A percentile compares a stretch with the other conserved stretches of the same genome.
Evolutionary conservation across 257 asterid species (phyloP).

Genomic region (Solanum paucissectum): DNA sequence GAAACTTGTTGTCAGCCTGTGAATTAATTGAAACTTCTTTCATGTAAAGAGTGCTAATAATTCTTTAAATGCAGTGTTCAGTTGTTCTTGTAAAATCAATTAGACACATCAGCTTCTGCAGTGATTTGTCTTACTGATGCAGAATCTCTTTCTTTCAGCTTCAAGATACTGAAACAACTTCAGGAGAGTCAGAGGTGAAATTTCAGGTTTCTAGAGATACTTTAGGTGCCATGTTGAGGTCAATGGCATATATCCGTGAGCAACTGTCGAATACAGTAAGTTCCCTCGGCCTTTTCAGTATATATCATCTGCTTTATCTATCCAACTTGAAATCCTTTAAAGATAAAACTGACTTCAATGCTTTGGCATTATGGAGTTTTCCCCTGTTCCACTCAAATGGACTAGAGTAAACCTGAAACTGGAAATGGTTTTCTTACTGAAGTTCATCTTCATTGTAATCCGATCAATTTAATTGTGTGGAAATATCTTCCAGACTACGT

Average conservation of each 20-base stretch:
- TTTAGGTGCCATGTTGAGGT: constrained; percentile 63
- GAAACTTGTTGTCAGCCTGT: not conserved
- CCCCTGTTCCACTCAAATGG: not conserved
- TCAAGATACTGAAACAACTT: constrained; percentile 62
- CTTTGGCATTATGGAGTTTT: not conserved
- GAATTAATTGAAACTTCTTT: not conserved
- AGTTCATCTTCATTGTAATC: not conserved
- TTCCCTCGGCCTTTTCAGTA: constrained; percentile 37
- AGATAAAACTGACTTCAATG: not conserved
- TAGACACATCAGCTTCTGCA: not conserved
- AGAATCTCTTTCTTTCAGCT: constrained; percentile 41
- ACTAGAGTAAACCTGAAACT: not conserved
- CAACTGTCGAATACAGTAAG: constrained; percentile 26
- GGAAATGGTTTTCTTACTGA: not conserved
- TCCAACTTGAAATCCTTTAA: not conserved
- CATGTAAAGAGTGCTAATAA: not conserved
- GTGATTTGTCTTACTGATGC: not conserved
- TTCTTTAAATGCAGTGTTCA: not conserved
- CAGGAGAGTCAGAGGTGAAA: constrained; percentile 72
- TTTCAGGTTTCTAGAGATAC: constrained; percentile 81
- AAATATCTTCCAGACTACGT: not conserved
- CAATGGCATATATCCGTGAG: constrained; percentile 68
- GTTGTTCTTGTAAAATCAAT: not conserved
- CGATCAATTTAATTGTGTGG: not conserved
- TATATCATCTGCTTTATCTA: constrained; percentile 16